Evolutionary conservation across 2,329 filamentous ascomycete genomes (phyloP).

Genomic region (Ceratocystis variospora): DNA sequence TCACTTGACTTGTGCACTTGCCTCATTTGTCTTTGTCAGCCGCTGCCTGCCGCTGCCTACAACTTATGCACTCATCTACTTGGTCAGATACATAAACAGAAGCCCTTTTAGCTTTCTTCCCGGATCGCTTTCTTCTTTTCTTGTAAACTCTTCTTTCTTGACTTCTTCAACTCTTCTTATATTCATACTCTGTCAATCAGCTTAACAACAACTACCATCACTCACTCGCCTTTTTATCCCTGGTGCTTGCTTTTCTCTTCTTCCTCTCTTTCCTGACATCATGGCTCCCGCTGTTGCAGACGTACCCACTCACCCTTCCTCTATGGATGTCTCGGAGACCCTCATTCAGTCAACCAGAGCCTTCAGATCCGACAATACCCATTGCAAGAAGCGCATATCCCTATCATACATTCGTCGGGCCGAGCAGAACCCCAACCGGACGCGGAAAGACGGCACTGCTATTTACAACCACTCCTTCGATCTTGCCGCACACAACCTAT

Average conservation of each 20-base stretch:
- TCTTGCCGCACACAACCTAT: neutral
- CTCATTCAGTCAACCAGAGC: neutral
- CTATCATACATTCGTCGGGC: constrained; percentile 8
- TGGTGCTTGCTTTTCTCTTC: neutral
- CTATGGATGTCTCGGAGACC: neutral
- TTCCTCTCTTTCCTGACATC: neutral
- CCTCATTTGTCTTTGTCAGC: neutral
- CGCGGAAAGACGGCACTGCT: constrained; percentile 12
- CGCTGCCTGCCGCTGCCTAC: neutral
- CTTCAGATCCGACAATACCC: neutral
- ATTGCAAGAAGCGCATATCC: constrained; percentile 10
- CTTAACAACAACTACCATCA: neutral
- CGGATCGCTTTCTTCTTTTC: neutral
- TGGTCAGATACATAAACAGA: neutral
- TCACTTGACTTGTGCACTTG: neutral
- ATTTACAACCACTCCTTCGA: constrained; percentile 3
- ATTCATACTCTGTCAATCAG: neutral
- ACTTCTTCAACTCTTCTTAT: neutral
- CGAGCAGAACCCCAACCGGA: constrained; percentile 4
- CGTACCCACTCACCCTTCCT: neutral
- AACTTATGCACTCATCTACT: neutral
- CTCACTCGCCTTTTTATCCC: neutral
- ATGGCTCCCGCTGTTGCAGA: neutral
- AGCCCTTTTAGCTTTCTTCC: neutral
- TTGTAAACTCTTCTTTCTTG: neutral